phyloP scores from a whole-genome alignment of 257 asterid species.

The Cruciata laevipes region DNA sequence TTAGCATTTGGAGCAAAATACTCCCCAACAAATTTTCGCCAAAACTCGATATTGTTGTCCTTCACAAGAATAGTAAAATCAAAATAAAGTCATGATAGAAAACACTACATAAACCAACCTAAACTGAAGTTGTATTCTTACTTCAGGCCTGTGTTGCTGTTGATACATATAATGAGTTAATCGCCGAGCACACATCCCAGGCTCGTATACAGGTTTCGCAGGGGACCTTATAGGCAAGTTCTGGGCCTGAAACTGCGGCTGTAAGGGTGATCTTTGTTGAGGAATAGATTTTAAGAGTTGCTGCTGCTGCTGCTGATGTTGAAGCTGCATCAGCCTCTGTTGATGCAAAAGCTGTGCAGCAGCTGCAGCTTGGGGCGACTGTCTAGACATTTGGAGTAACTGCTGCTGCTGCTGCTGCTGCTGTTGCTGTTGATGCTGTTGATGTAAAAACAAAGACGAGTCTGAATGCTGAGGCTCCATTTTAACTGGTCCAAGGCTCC shows the following conservation, averaged over 20 bases:
- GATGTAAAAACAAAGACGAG: conserved; percentile 61
- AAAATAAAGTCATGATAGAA: neutral
- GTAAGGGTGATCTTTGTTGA: conserved; percentile 67
- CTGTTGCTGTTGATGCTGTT: conserved; percentile 28
- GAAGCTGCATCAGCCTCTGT: conserved; percentile 70
- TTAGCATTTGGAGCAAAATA: conserved; percentile 87
- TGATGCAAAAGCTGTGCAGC: conserved; percentile 75
- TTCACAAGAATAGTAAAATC: conserved; percentile 24
- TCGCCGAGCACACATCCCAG: conserved; percentile 96
- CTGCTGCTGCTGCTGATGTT: conserved; percentile 78
- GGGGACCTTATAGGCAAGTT: conserved; percentile 57
- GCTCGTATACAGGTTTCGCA: conserved; percentile 73
- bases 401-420: conserved; percentile 43
- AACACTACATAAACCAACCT: neutral
- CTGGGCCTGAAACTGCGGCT: conserved; percentile 59
- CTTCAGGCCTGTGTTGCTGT: conserved; percentile 95
- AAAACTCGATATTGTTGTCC: conserved; percentile 86
- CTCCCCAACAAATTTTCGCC: conserved; percentile 89
- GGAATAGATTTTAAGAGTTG: conserved; percentile 70
- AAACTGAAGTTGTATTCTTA: conserved; percentile 23
- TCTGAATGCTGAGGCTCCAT: conserved; percentile 77
- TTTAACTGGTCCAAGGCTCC: conserved; percentile 58
- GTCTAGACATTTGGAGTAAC: conserved; percentile 28
- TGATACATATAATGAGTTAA: conserved; percentile 92
- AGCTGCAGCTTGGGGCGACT: conserved; percentile 58